phyloP scores from a whole-genome alignment of 352 stramenopile species.

The Bremia lactucae region DNA sequence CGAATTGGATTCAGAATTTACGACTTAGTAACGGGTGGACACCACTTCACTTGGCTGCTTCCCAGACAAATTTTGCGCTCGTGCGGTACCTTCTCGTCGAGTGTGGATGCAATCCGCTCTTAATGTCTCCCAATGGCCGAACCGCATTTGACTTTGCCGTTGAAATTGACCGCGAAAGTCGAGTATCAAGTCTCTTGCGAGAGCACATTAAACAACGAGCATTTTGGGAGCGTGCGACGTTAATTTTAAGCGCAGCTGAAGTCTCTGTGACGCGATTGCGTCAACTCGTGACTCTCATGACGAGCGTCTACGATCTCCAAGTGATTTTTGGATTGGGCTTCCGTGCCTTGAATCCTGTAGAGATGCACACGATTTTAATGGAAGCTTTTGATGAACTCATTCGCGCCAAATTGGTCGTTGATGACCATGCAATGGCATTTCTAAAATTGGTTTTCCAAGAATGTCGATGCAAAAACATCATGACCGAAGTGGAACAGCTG shows the following conservation, averaged over 20 bases:
- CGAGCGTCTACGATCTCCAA: slow-evolving; percentile 25
- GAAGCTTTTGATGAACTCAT: slow-evolving; percentile 21
- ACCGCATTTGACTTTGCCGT: slow-evolving; percentile 3
- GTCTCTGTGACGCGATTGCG: slow-evolving; percentile 4
- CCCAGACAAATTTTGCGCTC: neutral
- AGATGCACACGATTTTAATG: slow-evolving; percentile 12
- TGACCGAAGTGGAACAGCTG: slow-evolving; percentile 11
- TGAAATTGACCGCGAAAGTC: neutral
- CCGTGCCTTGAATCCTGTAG: neutral
- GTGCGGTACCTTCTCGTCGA: slow-evolving; percentile 7
- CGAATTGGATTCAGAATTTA: slow-evolving; percentile 2
- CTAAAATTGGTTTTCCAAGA: slow-evolving; percentile 24
- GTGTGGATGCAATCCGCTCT: slow-evolving; percentile 5
- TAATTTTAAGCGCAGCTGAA: slow-evolving; percentile 1
- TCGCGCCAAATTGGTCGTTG: slow-evolving; percentile 20
- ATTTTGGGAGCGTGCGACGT: slow-evolving; percentile 2
- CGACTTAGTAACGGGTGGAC: slow-evolving; percentile 5
- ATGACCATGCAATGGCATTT: slow-evolving; percentile 20
- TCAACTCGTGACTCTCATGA: slow-evolving; percentile 19
- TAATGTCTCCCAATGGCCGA: slow-evolving; percentile 1
- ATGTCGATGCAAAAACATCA: slow-evolving; percentile 5
- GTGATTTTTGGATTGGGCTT: slow-evolving; percentile 14
- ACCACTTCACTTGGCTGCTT: slow-evolving; percentile 4
- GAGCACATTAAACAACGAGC: slow-evolving; percentile 7
- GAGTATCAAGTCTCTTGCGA: slow-evolving; percentile 2